Evolutionary conservation across 148 eudicot genomes (phyloP).

Genomic region (Agrostemma githago): DNA sequence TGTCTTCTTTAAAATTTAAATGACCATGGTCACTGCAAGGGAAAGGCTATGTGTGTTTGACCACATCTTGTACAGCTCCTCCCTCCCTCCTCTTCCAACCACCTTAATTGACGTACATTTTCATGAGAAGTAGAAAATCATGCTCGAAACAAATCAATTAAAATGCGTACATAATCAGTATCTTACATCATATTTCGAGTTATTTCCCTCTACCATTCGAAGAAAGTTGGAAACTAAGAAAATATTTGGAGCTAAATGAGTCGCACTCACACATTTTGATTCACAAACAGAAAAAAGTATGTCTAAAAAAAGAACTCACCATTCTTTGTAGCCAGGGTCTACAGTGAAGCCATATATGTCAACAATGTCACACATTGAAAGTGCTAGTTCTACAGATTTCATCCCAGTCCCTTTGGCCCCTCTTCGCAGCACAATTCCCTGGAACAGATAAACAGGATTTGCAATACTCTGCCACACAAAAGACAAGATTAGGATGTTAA

Average conservation of each 20-base stretch:
- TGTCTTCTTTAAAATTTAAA: no score
- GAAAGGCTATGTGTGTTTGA: no score
- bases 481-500: not conserved
- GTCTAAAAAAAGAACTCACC: slow-evolving; percentile 39
- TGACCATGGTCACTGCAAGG: no score
- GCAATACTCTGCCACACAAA: slow-evolving; percentile 52
- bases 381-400: slow-evolving; percentile 95
- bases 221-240: not conserved
- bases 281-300: not conserved
- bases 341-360: slow-evolving; percentile 98
- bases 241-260: not conserved
- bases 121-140: no score
- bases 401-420: slow-evolving; percentile 99
- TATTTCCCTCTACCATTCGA: not conserved
- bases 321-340: slow-evolving; percentile 95
- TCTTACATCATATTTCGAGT: not conserved
- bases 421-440: slow-evolving; percentile 93
- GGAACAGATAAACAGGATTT: slow-evolving; percentile 97
- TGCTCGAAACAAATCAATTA: not conserved
- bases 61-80: no score
- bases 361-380: slow-evolving; percentile 96
- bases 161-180: not conserved
- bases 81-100: no score
- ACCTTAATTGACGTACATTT: no score
- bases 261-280: not conserved